phyloP scores from a whole-genome alignment of 345 rosid species.

The Nephelium lappaceum region DNA sequence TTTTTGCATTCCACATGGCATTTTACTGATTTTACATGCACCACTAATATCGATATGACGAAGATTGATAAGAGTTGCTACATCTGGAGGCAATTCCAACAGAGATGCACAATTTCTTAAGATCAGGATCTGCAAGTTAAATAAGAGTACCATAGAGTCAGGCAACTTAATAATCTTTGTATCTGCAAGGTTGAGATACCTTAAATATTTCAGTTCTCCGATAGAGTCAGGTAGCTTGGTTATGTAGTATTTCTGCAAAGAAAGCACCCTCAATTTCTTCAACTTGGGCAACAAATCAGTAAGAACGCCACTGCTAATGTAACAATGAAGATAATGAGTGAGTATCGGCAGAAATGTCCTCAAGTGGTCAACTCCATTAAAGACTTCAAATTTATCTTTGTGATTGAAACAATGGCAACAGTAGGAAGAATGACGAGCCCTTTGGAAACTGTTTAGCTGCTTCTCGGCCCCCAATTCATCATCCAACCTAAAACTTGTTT shows the following conservation, averaged over 20 bases:
- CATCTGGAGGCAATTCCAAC: background rate
- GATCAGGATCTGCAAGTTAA: background rate
- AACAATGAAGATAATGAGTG: background rate
- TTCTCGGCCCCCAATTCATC: background rate
- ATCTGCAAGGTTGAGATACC: conserved; percentile 13
- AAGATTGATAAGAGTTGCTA: background rate
- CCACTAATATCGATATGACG: conserved; percentile 6
- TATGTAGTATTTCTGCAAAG: background rate
- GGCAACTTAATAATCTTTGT: background rate
- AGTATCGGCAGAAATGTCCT: background rate
- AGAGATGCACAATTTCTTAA: conserved; percentile 1
- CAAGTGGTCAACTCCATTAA: background rate
- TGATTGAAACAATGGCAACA: background rate
- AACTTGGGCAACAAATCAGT: background rate
- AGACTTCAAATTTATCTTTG: background rate
- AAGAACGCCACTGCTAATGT: background rate
- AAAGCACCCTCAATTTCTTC: background rate
- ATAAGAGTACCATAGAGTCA: background rate
- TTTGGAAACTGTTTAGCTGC: background rate
- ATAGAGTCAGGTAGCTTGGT: conserved; percentile 11
- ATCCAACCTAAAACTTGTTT: too few species aligned
- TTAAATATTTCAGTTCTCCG: conserved; percentile 1
- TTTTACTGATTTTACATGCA: background rate
- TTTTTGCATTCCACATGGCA: background rate
- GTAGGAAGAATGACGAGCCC: background rate